Percentiles rank a stretch among this genome's conserved stretches.
These are phyloP conservation scores for Flaveria bidentis DNA, from an alignment of 129 eudicot genomes.

Conservation along the genomic window DNA sequence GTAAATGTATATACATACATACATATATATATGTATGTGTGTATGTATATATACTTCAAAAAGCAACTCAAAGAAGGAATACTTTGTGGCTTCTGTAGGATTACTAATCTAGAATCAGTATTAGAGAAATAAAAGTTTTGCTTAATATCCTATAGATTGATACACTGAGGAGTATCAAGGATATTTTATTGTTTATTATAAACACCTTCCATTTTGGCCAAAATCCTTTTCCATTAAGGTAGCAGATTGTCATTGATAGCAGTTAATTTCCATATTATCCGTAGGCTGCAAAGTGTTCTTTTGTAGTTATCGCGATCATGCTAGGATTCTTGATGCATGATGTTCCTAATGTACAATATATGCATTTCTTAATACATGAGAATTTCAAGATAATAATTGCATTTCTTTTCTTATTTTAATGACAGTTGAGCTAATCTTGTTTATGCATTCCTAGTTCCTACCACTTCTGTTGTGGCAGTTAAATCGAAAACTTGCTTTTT, in stretches of 20 bases:
- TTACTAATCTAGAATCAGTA: constrained; percentile 1
- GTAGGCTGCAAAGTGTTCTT: not conserved
- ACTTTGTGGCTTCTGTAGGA: not conserved
- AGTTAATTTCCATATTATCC: not conserved
- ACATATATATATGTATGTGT: not conserved
- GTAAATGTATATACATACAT: not conserved
- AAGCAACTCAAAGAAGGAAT: not conserved
- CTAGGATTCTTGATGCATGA: not conserved
- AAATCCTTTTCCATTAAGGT: not conserved
- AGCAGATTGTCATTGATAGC: not conserved
- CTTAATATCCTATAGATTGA: not conserved
- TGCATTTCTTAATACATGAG: not conserved
- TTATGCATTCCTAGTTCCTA: not conserved
- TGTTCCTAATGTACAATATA: not conserved
- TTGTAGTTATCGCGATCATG: not conserved
- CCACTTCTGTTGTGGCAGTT: constrained; percentile 13
- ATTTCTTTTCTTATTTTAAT: not conserved
- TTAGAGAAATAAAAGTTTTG: not conserved
- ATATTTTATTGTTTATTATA: not conserved
- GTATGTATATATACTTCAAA: not conserved
- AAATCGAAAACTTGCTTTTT: constrained; percentile 13
- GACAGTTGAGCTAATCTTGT: constrained; percentile 13
- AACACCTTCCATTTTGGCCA: not conserved
- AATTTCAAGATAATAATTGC: not conserved
- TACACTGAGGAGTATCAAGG: not conserved